These are phyloP conservation scores for Phialophora chinensis DNA, from an alignment of 2,329 filamentous ascomycete species.

Conservation along the genomic window DNA sequence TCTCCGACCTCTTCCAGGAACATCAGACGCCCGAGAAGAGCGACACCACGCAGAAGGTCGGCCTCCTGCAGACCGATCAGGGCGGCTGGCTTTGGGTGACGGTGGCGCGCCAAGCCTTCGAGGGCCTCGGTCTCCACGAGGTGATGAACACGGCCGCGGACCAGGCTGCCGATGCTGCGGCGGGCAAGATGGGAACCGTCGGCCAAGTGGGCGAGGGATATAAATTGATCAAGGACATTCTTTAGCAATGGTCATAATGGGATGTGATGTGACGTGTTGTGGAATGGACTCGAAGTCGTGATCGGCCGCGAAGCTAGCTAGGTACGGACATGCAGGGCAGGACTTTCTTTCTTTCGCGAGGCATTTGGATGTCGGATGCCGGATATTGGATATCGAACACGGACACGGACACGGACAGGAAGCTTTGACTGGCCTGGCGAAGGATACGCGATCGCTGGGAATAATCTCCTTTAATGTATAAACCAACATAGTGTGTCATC, in stretches of 20 bases:
- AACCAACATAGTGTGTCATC: no score
- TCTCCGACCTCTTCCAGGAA: constrained; percentile 28
- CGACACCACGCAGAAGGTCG: constrained; percentile 32
- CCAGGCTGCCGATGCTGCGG: constrained; percentile 6
- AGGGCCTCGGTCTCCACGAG: constrained; percentile 3
- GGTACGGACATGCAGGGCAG: no score
- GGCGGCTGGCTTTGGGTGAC: constrained; percentile 33
- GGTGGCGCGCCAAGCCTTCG: background rate
- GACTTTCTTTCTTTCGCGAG: background rate
- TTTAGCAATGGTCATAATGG: background rate
- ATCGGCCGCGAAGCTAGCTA: background rate
- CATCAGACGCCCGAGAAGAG: constrained; percentile 20
- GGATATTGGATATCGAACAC: background rate
- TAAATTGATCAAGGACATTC: constrained; percentile 17
- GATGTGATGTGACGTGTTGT: no score
- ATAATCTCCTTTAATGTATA: background rate
- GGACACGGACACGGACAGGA: background rate
- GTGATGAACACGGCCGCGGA: background rate
- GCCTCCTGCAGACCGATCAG: constrained; percentile 29
- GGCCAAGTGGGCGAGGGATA: constrained; percentile 10
- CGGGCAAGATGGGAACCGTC: background rate
- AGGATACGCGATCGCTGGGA: no score
- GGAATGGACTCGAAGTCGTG: background rate
- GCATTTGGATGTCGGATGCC: background rate
- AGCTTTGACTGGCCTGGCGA: background rate